Evolutionary conservation across 2,329 filamentous ascomycete genomes (phyloP).

Genomic region (Plenodomus lindquistii): DNA sequence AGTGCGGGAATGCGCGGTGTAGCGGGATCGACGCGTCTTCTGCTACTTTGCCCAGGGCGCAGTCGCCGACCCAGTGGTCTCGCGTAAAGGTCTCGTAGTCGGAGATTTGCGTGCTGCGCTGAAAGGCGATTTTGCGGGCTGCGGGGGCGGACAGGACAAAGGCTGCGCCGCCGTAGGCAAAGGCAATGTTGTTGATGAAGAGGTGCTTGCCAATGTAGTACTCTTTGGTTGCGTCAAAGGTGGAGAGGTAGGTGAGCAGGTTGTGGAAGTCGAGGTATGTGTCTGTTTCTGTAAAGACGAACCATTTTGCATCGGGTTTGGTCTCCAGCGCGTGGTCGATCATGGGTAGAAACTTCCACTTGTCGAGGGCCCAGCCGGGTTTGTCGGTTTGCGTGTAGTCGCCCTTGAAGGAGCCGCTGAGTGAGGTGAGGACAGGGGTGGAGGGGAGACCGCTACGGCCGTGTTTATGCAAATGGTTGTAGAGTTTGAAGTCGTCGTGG

Average conservation of each 20-base stretch:
- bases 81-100: slow-evolving; percentile 45
- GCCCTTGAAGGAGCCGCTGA: slow-evolving; percentile 40
- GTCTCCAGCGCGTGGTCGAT: slow-evolving; percentile 52
- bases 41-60: slow-evolving; percentile 43
- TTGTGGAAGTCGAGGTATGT: slow-evolving; percentile 45
- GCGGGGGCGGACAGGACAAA: slow-evolving; percentile 50
- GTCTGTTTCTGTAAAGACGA: slow-evolving; percentile 45
- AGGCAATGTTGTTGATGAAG: slow-evolving; percentile 49
- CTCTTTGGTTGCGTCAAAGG: slow-evolving; percentile 44
- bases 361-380: slow-evolving; percentile 59
- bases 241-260: slow-evolving; percentile 46
- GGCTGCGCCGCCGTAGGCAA: slow-evolving; percentile 52
- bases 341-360: slow-evolving; percentile 64
- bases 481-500: slow-evolving; percentile 57
- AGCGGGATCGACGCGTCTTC: slow-evolving; percentile 42
- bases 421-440: slow-evolving; percentile 32
- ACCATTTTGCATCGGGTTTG: slow-evolving; percentile 44
- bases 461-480: slow-evolving; percentile 52
- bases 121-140: slow-evolving; percentile 39
- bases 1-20: slow-evolving; percentile 48
- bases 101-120: slow-evolving; percentile 31
- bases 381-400: slow-evolving; percentile 43
- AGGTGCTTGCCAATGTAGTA: slow-evolving; percentile 51
- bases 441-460: slow-evolving; percentile 49
- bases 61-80: slow-evolving; percentile 46